Conservation (phyloP, 2,329 filamentous ascomycete genomes). For the Allantophomopsis lycopodina region DNA sequence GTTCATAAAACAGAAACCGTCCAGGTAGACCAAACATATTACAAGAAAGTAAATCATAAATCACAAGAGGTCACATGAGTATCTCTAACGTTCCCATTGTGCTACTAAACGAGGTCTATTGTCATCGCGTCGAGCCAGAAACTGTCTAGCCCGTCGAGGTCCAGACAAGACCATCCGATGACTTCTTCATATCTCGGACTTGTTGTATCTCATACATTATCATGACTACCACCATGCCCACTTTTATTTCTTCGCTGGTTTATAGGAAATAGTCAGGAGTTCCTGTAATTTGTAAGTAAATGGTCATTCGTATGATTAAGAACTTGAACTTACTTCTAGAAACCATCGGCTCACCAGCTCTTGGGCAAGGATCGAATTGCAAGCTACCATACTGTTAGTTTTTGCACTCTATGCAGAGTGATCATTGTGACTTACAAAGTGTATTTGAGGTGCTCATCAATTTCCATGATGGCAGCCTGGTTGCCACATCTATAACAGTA, state of each 20-base stretch:
- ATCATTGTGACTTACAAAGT: constrained; percentile 67
- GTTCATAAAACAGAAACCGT: no score
- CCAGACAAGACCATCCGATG: no score
- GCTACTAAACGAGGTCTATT: no score
- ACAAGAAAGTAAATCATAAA: no score
- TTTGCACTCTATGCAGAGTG: background rate
- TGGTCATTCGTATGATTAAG: background rate
- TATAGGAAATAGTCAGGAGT: constrained; percentile 99
- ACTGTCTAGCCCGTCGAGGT: no score
- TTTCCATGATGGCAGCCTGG: constrained; percentile 99
- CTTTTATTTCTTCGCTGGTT: constrained; percentile 9
- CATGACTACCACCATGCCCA: no score
- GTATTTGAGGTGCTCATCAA: constrained; percentile 98
- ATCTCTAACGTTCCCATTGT: no score
- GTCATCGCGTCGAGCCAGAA: no score
- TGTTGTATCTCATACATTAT: no score
- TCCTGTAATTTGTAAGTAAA: constrained; percentile 25
- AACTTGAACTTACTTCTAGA: constrained; percentile 55
- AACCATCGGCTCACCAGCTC: constrained; percentile 97
- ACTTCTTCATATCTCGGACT: no score
- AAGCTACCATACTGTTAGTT: constrained; percentile 46
- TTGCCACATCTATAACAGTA: constrained; percentile 99
- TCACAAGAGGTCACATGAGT: no score
- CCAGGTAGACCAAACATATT: no score
- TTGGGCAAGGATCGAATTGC: constrained; percentile 97